Base-by-base conservation (phyloP, 306 rosid species). In the Myrica gale region DNA sequence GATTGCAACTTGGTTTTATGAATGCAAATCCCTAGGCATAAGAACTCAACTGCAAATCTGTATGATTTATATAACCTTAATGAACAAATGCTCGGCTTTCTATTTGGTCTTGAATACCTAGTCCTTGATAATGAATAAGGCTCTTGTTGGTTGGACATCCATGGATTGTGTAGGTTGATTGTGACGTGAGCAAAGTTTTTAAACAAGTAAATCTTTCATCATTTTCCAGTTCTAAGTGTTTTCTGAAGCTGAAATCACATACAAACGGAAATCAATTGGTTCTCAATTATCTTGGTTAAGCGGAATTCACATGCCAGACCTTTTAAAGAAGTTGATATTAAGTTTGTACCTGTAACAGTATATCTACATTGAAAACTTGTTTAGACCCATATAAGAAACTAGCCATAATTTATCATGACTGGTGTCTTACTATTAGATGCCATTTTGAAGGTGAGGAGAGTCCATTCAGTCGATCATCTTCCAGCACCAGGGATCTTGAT, bases 361-460 rank as follows among this genome's bases (percentile, higher is more conserved):
- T 3, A 2, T 32, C 37, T 32, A 32, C 37, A 32, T 32, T 32
- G 37, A 32, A 32, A 32, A 32, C 37, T 32, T 32, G 37, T 32
- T 32, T 32, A 32, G 37, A 32, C 37, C 37, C 37, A 32, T 32
- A 32, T 32, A 32, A 32, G 66, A 58, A 48, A 50, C 37, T 65
- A 62, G 73, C 74, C 68, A 46, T 42, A 74, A 72, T 54, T 79
- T 71, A 74, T 67, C 72, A 23, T 62, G 55, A 70, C 62, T 85
- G 72, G 58, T 61, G 45, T 82, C 80, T 62, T 79, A 69, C 58
- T 42, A 19, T 72, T 72, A 67, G 13, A 42, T 86, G 74, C 61
- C 16, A 71, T 82, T 81, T 75, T 82, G 76, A 71, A 96, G 99
- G 92, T 68, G 98, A 90, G 78, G 97, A 90, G 57, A 74, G 76